A percentile compares a stretch with the other conserved stretches of the same genome.
Evolutionary conservation across 2,329 filamentous ascomycete genomes (phyloP).

Genomic region (Aspergillus pseudoviridinutans): DNA sequence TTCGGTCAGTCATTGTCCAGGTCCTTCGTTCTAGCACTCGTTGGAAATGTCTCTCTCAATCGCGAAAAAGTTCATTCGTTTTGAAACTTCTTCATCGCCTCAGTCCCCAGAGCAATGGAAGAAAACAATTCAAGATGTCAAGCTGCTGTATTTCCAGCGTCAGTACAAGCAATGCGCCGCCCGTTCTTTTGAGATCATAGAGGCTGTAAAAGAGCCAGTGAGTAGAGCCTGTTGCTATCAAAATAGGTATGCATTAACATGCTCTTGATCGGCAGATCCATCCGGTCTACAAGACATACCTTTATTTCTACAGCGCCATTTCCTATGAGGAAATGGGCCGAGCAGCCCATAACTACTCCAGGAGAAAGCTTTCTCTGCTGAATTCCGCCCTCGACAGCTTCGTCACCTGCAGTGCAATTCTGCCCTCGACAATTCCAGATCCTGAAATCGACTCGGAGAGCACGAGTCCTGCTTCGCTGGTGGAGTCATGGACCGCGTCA

Average conservation of each 20-base stretch:
- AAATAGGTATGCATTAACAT: not conserved
- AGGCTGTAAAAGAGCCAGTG: constrained; percentile 23
- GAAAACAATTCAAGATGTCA: constrained; percentile 28
- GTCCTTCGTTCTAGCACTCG: not conserved
- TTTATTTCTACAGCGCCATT: constrained; percentile 46
- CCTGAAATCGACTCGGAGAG: not conserved
- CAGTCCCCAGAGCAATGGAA: constrained; percentile 31
- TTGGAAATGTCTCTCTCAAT: constrained; percentile 12
- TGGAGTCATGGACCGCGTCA: constrained; percentile 7
- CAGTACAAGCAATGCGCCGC: constrained; percentile 41
- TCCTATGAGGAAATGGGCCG: constrained; percentile 46
- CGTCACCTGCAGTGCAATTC: constrained; percentile 25
- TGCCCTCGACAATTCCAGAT: constrained; percentile 18
- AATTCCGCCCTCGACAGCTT: constrained; percentile 40
- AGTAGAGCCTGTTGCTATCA: constrained; percentile 3
- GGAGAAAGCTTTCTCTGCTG: constrained; percentile 41
- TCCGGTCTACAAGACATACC: constrained; percentile 34
- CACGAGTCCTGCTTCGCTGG: constrained; percentile 1
- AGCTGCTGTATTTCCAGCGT: constrained; percentile 32
- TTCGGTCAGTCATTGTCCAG: not conserved
- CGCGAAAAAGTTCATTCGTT: constrained; percentile 17
- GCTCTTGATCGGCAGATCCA: constrained; percentile 25
- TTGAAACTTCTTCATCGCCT: constrained; percentile 13
- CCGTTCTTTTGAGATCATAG: constrained; percentile 29
- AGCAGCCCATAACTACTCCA: constrained; percentile 44